A percentile compares a stretch with the other conserved stretches of the same genome.
Conservation (phyloP, 148 eudicot species). For the Agrostemma githago region DNA sequence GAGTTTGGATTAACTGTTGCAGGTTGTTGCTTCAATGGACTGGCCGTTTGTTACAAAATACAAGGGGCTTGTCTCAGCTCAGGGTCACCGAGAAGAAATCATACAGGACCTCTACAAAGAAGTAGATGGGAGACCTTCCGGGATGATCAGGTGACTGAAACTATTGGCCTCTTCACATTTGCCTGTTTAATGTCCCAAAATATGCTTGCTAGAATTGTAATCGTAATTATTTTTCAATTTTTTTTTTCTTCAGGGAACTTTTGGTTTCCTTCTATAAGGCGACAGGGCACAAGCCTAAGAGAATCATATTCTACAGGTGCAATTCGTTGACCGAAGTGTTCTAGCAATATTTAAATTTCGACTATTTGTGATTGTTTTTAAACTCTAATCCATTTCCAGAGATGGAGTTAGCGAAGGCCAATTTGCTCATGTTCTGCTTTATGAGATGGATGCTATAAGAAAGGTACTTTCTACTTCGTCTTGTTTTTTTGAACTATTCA, state of each 20-base stretch:
- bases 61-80: conserved; percentile 68
- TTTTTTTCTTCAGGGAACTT: conserved; percentile 45
- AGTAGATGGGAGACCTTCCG: conserved; percentile 36
- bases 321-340: not conserved
- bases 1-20: conserved; percentile 2
- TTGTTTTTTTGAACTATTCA: not conserved
- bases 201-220: no score
- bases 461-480: conserved; percentile 36
- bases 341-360: not conserved
- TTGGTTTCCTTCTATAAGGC: conserved; percentile 33
- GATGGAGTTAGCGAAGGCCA: conserved; percentile 97
- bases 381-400: no score
- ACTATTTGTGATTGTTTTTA: not conserved
- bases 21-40: conserved; percentile 95
- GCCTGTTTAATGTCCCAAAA: not conserved
- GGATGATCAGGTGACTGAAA: conserved; percentile 60
- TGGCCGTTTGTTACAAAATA: conserved; percentile 79
- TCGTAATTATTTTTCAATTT: not conserved
- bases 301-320: conserved; percentile 82
- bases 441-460: conserved; percentile 78
- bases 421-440: conserved; percentile 55
- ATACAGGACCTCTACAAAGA: conserved; percentile 53
- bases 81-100: conserved; percentile 58
- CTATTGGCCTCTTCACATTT: not conserved
- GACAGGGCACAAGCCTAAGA: conserved; percentile 37